Conservation (phyloP, 805 yeast species). For the Kregervanrija delftensis region DNA sequence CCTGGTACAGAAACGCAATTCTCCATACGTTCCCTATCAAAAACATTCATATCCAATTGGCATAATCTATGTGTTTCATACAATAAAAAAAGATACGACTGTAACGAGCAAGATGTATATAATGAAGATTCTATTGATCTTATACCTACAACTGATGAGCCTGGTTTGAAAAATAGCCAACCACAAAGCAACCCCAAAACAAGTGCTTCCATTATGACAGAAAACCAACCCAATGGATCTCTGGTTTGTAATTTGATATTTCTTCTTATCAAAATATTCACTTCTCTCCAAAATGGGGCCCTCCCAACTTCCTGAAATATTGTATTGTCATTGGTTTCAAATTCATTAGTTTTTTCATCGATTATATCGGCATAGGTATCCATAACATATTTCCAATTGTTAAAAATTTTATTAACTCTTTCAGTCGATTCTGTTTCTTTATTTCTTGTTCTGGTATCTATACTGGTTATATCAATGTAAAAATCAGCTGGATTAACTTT, state of each 20-base stretch:
- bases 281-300: constrained; percentile 37
- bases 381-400: constrained; percentile 32
- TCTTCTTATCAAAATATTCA: constrained; percentile 37
- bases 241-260: constrained; percentile 39
- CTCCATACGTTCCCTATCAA: constrained; percentile 67
- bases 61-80: constrained; percentile 57
- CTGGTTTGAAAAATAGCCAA: constrained; percentile 69
- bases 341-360: neutral
- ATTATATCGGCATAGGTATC: neutral
- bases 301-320: constrained; percentile 23
- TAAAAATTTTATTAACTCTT: constrained; percentile 29
- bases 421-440: constrained; percentile 28
- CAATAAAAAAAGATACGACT: constrained; percentile 47
- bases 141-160: constrained; percentile 53
- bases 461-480: constrained; percentile 49
- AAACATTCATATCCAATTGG: constrained; percentile 44
- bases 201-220: constrained; percentile 34
- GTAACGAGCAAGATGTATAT: constrained; percentile 46
- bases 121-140: constrained; percentile 49
- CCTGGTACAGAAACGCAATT: constrained; percentile 61
- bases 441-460: constrained; percentile 39
- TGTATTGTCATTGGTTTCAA: neutral
- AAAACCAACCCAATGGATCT: constrained; percentile 44
- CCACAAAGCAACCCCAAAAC: constrained; percentile 60
- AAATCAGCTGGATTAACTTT: constrained; percentile 58